phyloP scores from a whole-genome alignment of 1,139 yeast genomes.

The Debaryomycetaceae sp. region DNA sequence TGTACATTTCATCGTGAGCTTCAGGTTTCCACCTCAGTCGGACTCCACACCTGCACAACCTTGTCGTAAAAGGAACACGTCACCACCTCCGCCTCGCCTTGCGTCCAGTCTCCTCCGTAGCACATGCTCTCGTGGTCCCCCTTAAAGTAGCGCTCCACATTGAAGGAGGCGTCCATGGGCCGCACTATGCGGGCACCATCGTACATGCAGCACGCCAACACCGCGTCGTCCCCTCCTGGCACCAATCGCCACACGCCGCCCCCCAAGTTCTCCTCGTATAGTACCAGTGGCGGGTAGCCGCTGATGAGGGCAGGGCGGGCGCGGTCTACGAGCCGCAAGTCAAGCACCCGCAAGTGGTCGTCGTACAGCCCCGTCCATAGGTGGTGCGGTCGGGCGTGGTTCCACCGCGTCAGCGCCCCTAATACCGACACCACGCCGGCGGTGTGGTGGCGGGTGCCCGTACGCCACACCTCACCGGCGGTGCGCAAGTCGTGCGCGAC shows the following conservation, averaged over 20 bases:
- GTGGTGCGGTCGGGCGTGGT: slow-evolving; percentile 40
- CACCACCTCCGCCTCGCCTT: slow-evolving; percentile 43
- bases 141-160: slow-evolving; percentile 49
- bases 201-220: slow-evolving; percentile 89
- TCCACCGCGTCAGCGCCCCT: slow-evolving; percentile 40
- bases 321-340: slow-evolving; percentile 54
- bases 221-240: slow-evolving; percentile 49
- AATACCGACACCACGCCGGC: slow-evolving; percentile 88
- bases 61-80: slow-evolving; percentile 93
- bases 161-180: slow-evolving; percentile 28
- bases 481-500: slow-evolving; percentile 72
- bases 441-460: slow-evolving; percentile 58
- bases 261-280: slow-evolving; percentile 51
- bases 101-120: slow-evolving; percentile 89
- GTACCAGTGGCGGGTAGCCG: slow-evolving; percentile 46
- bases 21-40: slow-evolving; percentile 10
- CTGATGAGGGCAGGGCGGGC: slow-evolving; percentile 33
- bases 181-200: slow-evolving; percentile 78
- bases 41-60: slow-evolving; percentile 70
- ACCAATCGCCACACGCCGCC: slow-evolving; percentile 95
- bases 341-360: slow-evolving; percentile 67
- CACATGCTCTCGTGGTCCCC: slow-evolving; percentile 87
- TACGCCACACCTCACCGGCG: slow-evolving; percentile 44
- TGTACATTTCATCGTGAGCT: background rate
- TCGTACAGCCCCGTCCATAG: slow-evolving; percentile 93